Evolutionary conservation across 805 yeast genomes (phyloP).

Genomic region (Yamadazyma nakazawae): DNA sequence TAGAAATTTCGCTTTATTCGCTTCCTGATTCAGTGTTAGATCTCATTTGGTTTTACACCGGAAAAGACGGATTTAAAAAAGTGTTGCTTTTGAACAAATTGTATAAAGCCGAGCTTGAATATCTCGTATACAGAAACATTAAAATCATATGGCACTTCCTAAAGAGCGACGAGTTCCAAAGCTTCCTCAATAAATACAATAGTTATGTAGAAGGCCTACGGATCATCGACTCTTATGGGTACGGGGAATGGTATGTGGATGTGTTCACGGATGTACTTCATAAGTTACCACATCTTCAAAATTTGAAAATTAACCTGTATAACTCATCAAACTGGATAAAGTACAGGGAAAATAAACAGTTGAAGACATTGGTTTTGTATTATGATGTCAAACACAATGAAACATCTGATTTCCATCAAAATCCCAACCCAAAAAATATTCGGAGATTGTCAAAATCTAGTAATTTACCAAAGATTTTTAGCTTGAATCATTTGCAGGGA

Average conservation of each 20-base stretch:
- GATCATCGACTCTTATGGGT: constrained; percentile 28
- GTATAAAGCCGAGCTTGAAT: constrained; percentile 18
- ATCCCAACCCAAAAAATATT: constrained; percentile 19
- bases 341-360: constrained; percentile 22
- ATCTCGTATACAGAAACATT: constrained; percentile 19
- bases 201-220: constrained; percentile 22
- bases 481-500: constrained; percentile 40
- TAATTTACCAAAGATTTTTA: constrained; percentile 31
- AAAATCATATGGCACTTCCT: constrained; percentile 17
- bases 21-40: constrained; percentile 13
- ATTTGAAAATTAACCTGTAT: constrained; percentile 27
- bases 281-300: constrained; percentile 21
- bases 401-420: constrained; percentile 5
- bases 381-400: constrained; percentile 22
- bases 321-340: constrained; percentile 43
- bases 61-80: constrained; percentile 1
- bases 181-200: constrained; percentile 11
- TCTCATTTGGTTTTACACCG: constrained; percentile 3
- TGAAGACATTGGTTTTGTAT: constrained; percentile 25
- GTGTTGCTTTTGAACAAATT: constrained; percentile 6
- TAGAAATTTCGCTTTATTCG: background rate
- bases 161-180: constrained; percentile 5
- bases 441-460: constrained; percentile 8
- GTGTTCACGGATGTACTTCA: constrained; percentile 20
- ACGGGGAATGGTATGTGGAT: constrained; percentile 37